Conservation (phyloP, 345 rosid species). For the Streptanthus diversifolius region DNA sequence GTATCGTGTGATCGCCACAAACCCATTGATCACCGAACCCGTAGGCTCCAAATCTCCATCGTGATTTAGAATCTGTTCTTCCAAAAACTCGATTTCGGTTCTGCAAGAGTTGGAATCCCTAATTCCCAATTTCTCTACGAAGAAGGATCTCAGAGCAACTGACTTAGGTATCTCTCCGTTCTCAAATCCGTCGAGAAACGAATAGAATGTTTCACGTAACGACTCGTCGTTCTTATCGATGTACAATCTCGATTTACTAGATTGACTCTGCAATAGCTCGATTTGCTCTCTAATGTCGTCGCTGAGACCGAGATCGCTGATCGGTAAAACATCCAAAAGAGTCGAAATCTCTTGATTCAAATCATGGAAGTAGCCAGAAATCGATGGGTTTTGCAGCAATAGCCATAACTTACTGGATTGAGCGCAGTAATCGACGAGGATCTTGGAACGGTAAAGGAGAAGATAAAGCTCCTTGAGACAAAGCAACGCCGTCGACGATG, state of each 20-base stretch:
- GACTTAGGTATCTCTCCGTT: conserved; percentile 50
- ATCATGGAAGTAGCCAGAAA: conserved; percentile 94
- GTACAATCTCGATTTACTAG: conserved; percentile 49
- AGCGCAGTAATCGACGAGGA: conserved; percentile 70
- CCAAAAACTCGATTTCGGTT: conserved; percentile 76
- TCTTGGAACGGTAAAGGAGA: conserved; percentile 78
- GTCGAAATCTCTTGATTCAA: conserved; percentile 82
- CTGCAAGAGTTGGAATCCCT: conserved; percentile 58
- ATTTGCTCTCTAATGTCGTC: conserved; percentile 82
- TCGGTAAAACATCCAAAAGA: conserved; percentile 84
- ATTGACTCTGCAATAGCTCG: conserved; percentile 62
- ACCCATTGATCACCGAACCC: conserved; percentile 72
- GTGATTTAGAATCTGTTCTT: conserved; percentile 82
- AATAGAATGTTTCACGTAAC: conserved; percentile 47
- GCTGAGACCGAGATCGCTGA: conserved; percentile 49
- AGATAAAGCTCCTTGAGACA: conserved; percentile 87
- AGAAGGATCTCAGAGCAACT: conserved; percentile 46
- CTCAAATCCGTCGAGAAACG: conserved; percentile 67
- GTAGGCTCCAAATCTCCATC: conserved; percentile 88
- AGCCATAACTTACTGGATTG: conserved; percentile 93
- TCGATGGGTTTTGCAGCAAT: conserved; percentile 68
- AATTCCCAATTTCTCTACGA: conserved; percentile 57
- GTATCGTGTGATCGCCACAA: conserved; percentile 74
- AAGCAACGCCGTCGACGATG: conserved; percentile 40
- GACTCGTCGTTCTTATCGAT: conserved; percentile 70